Evolutionary conservation across 805 yeast species (phyloP), one percentile per base, ranked within the genome.

Genomic region (Wickerhamiella brachini): DNA sequence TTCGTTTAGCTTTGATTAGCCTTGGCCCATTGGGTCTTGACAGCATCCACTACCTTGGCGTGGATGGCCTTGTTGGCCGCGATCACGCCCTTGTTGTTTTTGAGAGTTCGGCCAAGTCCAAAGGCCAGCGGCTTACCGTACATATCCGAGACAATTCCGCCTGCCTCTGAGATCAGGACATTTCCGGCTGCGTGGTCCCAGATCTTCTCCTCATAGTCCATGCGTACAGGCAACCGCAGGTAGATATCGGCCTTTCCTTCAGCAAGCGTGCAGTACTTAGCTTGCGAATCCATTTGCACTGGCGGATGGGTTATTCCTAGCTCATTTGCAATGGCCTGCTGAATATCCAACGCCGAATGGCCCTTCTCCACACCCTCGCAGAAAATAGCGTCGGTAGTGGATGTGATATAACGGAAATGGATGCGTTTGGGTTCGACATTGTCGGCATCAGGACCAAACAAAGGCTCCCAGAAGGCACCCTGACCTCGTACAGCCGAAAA

Each of bases 131-230:
- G 72, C 12, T 71, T 71, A 18, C 96, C 95, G 51, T 76, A 67
- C 67, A 90, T 78, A 63, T 93, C 98, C 15, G 90, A 79, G 12
- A 93, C 97, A 48, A 71, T 65, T 6, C 98, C 98, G 44, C 97
- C 97, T 59, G 94, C 84, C 66, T 94, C 98, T 37, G 76, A 73
- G 45, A 94, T 81, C 54, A 93, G 74, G 13, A 90, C 73, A 61
- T 84, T 83, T 3, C 98, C 99, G 1, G 97, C 94, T 18, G 97
- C 97, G 65, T 93, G 99, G 68, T 93, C 99, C 97, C 98, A 93
- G 54, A 93, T 88, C 68, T 93, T 93, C 65, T 93, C 99, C 59
- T 85, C 76, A 65, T 89, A 93, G 2, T 76, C 68, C 49, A 79
- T 72, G 57, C 75, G 79, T 45, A 81, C 78, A 13, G 99, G 99